Conservation (phyloP, 1,284 basidiomycete species). For the Bondarzewia mesenterica region DNA sequence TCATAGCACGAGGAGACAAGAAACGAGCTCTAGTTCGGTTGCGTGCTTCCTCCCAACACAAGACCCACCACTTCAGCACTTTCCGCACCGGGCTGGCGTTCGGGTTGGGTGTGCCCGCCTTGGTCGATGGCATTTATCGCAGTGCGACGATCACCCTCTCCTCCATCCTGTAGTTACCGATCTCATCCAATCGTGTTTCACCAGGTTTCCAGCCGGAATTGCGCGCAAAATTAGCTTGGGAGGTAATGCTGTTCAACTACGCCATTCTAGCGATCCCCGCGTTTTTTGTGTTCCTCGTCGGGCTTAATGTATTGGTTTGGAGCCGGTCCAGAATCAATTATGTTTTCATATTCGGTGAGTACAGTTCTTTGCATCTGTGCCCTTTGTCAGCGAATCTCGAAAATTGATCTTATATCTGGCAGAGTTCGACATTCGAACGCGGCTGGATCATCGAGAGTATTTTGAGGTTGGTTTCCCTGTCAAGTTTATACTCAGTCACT, state of each 20-base stretch:
- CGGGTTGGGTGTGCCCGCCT: slow-evolving; percentile 74
- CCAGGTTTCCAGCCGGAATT: slow-evolving; percentile 59
- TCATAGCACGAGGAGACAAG: slow-evolving; percentile 72
- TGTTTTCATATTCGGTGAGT: slow-evolving; percentile 80
- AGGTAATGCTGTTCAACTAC: slow-evolving; percentile 76
- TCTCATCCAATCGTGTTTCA: neutral
- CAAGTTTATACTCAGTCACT: neutral
- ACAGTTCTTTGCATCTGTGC: neutral
- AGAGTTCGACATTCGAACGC: slow-evolving; percentile 75
- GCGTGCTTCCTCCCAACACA: slow-evolving; percentile 43
- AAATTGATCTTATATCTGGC: too few species aligned
- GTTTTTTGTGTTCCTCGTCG: slow-evolving; percentile 74
- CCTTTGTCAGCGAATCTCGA: too few species aligned
- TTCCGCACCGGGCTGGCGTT: slow-evolving; percentile 73
- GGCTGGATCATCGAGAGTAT: slow-evolving; percentile 76
- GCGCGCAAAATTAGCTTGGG: slow-evolving; percentile 60
- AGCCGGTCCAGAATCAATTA: slow-evolving; percentile 76
- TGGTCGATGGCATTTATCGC: slow-evolving; percentile 60
- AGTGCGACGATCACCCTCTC: slow-evolving; percentile 36
- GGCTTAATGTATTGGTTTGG: slow-evolving; percentile 79
- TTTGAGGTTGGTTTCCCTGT: slow-evolving; percentile 58
- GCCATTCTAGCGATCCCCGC: slow-evolving; percentile 69
- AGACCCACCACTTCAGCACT: slow-evolving; percentile 71
- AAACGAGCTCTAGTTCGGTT: slow-evolving; percentile 74
- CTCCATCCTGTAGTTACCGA: too few species aligned